Evolutionary conservation across 2,329 filamentous ascomycete species (phyloP).

Genomic region (Sporothrix dimorphospora): DNA sequence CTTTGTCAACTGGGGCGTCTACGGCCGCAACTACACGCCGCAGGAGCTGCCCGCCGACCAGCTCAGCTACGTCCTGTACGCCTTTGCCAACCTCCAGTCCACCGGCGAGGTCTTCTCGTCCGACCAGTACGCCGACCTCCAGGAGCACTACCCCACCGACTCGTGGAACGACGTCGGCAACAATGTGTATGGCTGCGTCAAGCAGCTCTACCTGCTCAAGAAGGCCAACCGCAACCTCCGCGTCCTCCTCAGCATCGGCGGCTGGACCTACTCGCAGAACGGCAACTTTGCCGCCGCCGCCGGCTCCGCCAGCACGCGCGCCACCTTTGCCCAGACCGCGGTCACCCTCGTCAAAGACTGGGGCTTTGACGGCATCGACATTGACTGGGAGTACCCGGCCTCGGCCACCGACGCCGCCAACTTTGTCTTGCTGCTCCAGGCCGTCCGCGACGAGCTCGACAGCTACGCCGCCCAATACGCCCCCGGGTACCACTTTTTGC

Average conservation of each 20-base stretch:
- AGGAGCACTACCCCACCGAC: slow-evolving; percentile 74
- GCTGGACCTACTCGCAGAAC: slow-evolving; percentile 81
- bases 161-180: slow-evolving; percentile 66
- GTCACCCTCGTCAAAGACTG: slow-evolving; percentile 73
- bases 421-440: slow-evolving; percentile 50
- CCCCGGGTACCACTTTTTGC: slow-evolving; percentile 53
- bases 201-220: slow-evolving; percentile 79
- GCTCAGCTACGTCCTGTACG: slow-evolving; percentile 77
- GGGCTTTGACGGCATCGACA: slow-evolving; percentile 52
- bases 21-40: slow-evolving; percentile 72
- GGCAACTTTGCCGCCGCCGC: slow-evolving; percentile 64
- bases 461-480: slow-evolving; percentile 50
- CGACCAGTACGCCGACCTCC: slow-evolving; percentile 69
- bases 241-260: slow-evolving; percentile 77
- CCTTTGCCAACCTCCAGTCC: slow-evolving; percentile 75
- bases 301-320: slow-evolving; percentile 63
- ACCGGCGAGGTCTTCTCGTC: slow-evolving; percentile 75
- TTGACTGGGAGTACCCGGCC: slow-evolving; percentile 48
- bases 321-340: slow-evolving; percentile 69
- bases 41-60: slow-evolving; percentile 69
- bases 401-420: slow-evolving; percentile 47
- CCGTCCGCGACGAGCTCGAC: slow-evolving; percentile 53
- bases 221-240: slow-evolving; percentile 78
- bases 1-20: slow-evolving; percentile 67
- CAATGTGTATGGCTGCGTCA: slow-evolving; percentile 80